Base-by-base conservation (phyloP, 108 stramenopile genomes). In the Nannochloropsis gaditana region DNA sequence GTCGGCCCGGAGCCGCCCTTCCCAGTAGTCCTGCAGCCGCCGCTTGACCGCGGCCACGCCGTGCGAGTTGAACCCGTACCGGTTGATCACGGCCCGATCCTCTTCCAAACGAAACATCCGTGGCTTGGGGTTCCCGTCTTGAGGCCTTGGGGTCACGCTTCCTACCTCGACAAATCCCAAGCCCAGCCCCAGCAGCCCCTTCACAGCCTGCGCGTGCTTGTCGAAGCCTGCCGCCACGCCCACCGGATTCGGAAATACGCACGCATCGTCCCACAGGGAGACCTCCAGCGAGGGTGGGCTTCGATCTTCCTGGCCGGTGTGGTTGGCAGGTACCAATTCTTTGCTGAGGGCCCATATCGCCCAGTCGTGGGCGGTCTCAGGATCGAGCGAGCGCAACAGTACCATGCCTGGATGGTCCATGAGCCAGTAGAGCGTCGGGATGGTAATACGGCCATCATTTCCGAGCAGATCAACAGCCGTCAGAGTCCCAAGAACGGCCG, bases 141-240 rank as follows among this genome's bases (percentile, higher is more conserved):
- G 97, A 2, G 95, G 94, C 86, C 91, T 50, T 0, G 95, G 95
- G 5, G 95, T 95, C 3, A 98, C 96, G 85, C 93, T 93, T 31
- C 96, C 97, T 85, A 98, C 93, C 82, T 90, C 90, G 6, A 92
- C 91, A 43, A 82, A 87, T 43, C 95, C 95, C 87, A 97, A 96
- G 17, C 97, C 97, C 89, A 94, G 79, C 47, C 93, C 92, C 80
- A 95, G 87, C 44, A 96, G 86, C 80, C 91, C 93, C 2, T 91
- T 87, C 80, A 97, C 91, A 2, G 94, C 95, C 42, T 90, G 87
- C 1, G 92, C 96, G 87, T 96, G 91, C 91, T 98, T 98, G 85
- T 98, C 97, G 91, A 96, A 98, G 41, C 97, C 97, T 19, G 97
- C 97, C 3, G 96, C 95, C 85, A 98, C 87, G n/a, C 96, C 96